A percentile compares a stretch with the other conserved stretches of the same genome.
Conservation (phyloP, 2,329 filamentous ascomycete species). For the Graphilbum sp. region DNA sequence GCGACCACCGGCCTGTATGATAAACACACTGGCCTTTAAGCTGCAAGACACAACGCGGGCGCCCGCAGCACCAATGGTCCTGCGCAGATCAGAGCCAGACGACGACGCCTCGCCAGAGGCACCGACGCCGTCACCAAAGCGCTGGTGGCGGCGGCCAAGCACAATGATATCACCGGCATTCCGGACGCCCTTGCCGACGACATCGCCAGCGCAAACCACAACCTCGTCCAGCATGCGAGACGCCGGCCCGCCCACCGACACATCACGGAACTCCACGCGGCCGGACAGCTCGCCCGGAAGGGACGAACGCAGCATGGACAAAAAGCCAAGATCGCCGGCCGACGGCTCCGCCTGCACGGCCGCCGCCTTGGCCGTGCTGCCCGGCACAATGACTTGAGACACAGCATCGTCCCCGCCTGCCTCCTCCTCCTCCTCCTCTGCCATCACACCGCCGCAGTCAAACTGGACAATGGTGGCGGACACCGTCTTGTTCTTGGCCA, state of each 20-base stretch:
- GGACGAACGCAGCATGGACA: slow-evolving; percentile 18
- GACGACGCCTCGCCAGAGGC: slow-evolving; percentile 6
- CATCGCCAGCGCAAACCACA: slow-evolving; percentile 36
- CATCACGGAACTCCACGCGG: slow-evolving; percentile 31
- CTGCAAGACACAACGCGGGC: slow-evolving; percentile 41
- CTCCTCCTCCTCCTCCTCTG: slow-evolving; percentile 10
- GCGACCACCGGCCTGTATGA: slow-evolving; percentile 42
- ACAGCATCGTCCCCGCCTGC: not conserved
- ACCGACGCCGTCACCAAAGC: slow-evolving; percentile 9
- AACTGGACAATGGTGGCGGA: slow-evolving; percentile 61
- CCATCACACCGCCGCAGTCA: too few species aligned
- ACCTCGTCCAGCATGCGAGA: slow-evolving; percentile 26
- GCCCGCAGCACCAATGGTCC: slow-evolving; percentile 42
- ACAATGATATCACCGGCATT: slow-evolving; percentile 60
- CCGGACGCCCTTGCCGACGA: slow-evolving; percentile 39
- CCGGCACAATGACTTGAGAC: slow-evolving; percentile 1
- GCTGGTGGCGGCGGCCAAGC: slow-evolving; percentile 37
- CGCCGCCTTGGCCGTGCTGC: slow-evolving; percentile 8
- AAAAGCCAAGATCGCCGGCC: slow-evolving; percentile 18
- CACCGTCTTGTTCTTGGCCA: slow-evolving; percentile 63
- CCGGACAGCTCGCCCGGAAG: slow-evolving; percentile 16
- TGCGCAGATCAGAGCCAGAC: slow-evolving; percentile 24
- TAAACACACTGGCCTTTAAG: slow-evolving; percentile 50
- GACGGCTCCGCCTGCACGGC: slow-evolving; percentile 14
- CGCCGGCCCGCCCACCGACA: slow-evolving; percentile 20